Base-by-base conservation (phyloP, 352 stramenopile species). In the Saprolegnia parasitica region DNA sequence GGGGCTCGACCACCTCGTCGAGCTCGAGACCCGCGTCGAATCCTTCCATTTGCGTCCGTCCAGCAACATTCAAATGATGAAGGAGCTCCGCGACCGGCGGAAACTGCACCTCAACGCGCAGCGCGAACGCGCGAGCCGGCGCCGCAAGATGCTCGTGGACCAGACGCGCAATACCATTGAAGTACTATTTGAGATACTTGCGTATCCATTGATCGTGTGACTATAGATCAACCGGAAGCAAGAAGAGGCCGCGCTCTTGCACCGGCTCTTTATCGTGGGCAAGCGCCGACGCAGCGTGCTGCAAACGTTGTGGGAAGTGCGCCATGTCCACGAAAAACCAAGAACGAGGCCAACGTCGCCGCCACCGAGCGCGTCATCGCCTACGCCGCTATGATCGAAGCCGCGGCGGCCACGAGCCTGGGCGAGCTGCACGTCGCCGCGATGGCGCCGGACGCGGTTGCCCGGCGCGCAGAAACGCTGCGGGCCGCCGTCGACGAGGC, bases 11-110 rank as follows among this genome's bases (percentile, higher is more conserved):
- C 84, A 89, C 65, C 70, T 88, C 11, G 56, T 72, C 9, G 68
- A 47, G 24, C 71, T 92, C 0, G 77, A 89, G 55, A 60, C 79
- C 61, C 72, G 76, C 5, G 81, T 90, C 0, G 71, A 83, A 8
- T 71, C 78, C 47, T 73, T 87, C 56, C 72, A 82, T n/a, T 90
- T 92, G 57, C 76, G 84, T 0, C 84, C 82, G 13, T 88, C 84
- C 2, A 90, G 85, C 68, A 92, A 92, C 55, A 54, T 90, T 21
- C 81, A 90, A 67, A 92, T 92, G 84, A 90, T 92, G 84, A 90
- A 89, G 71, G 84, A 92, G 39, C 73, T 92, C 0, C 81, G 81
- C 24, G 81, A 82, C 54, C 74, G 81, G n/a, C 77, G 82, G 10
- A 85, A 87, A 67, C 77, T 80, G 16, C 84, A 92, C 54, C 65